Evolutionary conservation across 2,329 filamentous ascomycete genomes (phyloP).

Genomic region (Fusarium lateritium): DNA sequence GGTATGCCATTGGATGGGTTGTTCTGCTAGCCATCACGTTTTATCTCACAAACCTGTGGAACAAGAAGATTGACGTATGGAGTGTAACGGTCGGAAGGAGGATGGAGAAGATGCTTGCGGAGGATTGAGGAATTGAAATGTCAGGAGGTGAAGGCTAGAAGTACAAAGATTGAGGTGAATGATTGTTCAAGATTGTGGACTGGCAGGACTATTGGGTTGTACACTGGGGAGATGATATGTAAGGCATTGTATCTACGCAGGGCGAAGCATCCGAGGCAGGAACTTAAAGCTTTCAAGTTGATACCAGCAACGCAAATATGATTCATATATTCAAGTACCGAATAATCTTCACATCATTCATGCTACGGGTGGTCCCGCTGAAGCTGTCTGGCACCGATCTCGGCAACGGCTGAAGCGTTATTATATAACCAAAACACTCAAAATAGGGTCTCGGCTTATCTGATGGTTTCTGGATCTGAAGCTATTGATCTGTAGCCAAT

Average conservation of each 20-base stretch:
- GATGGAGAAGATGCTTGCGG: slow-evolving; percentile 49
- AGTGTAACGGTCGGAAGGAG: slow-evolving; percentile 56
- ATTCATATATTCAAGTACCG: background rate
- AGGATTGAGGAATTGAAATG: slow-evolving; percentile 15
- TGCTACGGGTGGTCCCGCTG: background rate
- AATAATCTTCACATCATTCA: background rate
- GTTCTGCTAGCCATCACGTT: slow-evolving; percentile 52
- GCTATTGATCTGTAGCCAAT: background rate
- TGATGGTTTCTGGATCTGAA: background rate
- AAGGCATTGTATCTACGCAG: background rate
- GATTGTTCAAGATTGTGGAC: background rate
- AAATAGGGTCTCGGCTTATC: background rate
- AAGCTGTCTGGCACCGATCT: background rate
- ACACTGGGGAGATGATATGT: background rate
- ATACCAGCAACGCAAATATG: background rate
- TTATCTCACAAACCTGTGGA: slow-evolving; percentile 56
- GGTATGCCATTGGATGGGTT: slow-evolving; percentile 53
- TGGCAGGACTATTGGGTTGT: background rate
- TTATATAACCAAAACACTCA: background rate
- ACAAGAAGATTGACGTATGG: slow-evolving; percentile 56
- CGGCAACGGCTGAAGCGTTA: background rate
- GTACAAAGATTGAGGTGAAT: background rate
- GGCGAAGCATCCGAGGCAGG: background rate
- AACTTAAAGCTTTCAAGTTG: background rate
- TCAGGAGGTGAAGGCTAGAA: background rate